phyloP scores from a whole-genome alignment of 2,329 filamentous ascomycete species.

The Aspergillus fumigatiaffinis region DNA sequence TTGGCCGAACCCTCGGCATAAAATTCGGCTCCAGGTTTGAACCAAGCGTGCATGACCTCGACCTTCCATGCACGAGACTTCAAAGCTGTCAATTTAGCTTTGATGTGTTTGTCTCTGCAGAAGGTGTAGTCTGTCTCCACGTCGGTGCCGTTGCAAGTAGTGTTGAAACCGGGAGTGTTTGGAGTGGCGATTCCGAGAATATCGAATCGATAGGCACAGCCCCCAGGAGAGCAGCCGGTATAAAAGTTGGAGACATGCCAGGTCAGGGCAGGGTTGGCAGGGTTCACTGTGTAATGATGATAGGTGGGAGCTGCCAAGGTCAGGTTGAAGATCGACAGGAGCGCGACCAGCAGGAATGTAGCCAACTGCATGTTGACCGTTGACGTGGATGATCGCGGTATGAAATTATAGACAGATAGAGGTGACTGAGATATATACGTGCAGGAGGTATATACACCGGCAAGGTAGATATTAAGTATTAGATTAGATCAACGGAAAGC shows the following conservation, averaged over 20 bases:
- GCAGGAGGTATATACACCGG: background rate
- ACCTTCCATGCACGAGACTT: constrained; percentile 24
- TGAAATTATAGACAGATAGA: background rate
- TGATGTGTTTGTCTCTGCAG: constrained; percentile 25
- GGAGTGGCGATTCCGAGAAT: constrained; percentile 21
- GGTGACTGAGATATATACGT: background rate
- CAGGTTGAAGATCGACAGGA: constrained; percentile 22
- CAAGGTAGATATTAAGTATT: background rate
- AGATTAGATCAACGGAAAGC: background rate
- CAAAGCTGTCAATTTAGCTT: constrained; percentile 15
- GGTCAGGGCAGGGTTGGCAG: constrained; percentile 16
- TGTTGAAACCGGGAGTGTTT: constrained; percentile 33
- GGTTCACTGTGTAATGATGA: constrained; percentile 5
- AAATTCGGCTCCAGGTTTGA: constrained; percentile 13
- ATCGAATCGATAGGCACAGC: constrained; percentile 32
- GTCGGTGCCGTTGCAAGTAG: constrained; percentile 29
- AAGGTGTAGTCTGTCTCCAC: constrained; percentile 13
- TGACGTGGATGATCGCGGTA: constrained; percentile 5
- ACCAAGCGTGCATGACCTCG: constrained; percentile 26
- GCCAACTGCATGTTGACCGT: constrained; percentile 29
- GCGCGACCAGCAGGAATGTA: constrained; percentile 18
- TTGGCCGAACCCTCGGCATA: constrained; percentile 20
- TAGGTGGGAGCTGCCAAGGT: constrained; percentile 15
- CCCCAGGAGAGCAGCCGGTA: constrained; percentile 30
- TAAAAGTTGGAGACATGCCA: constrained; percentile 32